Base-by-base conservation (phyloP, 2,329 filamentous ascomycete species). In the Fonsecaea nubica region DNA sequence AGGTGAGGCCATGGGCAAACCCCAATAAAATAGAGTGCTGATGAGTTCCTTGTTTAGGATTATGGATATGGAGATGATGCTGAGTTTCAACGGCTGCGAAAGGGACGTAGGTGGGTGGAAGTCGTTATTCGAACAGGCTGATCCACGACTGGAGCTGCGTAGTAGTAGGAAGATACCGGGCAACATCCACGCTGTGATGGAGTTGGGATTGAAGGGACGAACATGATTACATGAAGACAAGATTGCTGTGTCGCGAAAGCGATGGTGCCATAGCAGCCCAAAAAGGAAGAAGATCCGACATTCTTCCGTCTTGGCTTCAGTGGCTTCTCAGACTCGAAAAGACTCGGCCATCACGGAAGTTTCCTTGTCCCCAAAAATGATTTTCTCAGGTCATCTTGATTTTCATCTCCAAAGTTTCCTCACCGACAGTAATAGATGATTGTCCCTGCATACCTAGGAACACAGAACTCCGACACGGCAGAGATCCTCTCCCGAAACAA, bases 41-140 rank as follows among this genome's bases (percentile, higher is more conserved):
- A 30, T 25, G 10, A 45, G 8, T 32, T 18, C 45, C 33, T 32
- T n/a, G 30, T 13, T 15, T 52, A 68, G 67, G 32, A 30, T 67
- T 9, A 32, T 59, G 61, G 71, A 72, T 38, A 52, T 72, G 4
- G 67, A 71, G 59, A 71, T 72, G 71, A 65, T 72, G 71, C 59
- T 64, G 4, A 67, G 55, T 25, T 72, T 67, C 60, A 71, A 72
- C 45, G 60, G 62, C 1, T 55, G 60, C 32, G 71, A 71, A 60
- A 63, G 71, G 45, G 69, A 67, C 18, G 30, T 64, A 6, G 65
- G 66, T 30, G 71, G 65, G 36, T 71, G 71, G 71, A 58, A 64
- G 54, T 58, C 62, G 9, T 50, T 72, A 1, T 64, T 71, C 25
- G 58, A 64, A 21, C 64, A 48, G 40, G 63, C 62, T 1, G 69